Percentiles rank a stretch among this genome's conserved stretches.
These are phyloP conservation scores for Kwoniella europaea DNA, from an alignment of 768 basidiomycete species.

Conservation along the genomic window DNA sequence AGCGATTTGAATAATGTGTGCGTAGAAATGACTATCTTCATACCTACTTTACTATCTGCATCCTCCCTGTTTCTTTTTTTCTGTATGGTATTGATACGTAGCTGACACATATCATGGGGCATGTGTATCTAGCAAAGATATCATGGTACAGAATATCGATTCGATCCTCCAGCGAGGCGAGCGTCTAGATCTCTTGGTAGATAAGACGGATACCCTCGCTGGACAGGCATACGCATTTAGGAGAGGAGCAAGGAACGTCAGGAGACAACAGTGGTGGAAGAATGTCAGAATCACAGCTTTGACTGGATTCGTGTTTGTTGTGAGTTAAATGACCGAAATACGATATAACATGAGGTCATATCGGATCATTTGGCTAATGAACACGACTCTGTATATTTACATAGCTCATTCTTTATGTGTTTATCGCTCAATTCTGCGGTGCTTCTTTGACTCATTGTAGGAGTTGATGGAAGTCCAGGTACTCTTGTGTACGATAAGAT, in stretches of 20 bases:
- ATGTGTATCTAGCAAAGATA: slow-evolving; percentile 67
- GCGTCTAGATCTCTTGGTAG: slow-evolving; percentile 90
- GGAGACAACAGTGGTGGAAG: slow-evolving; percentile 61
- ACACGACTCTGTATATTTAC: no score
- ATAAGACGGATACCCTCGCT: slow-evolving; percentile 95
- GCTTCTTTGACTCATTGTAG: slow-evolving; percentile 72
- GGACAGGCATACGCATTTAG: slow-evolving; percentile 92
- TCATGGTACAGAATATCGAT: slow-evolving; percentile 99
- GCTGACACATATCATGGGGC: background rate
- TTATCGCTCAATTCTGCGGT: slow-evolving; percentile 89
- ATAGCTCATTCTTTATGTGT: slow-evolving; percentile 70
- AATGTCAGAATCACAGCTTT: slow-evolving; percentile 62
- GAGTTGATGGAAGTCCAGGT: background rate
- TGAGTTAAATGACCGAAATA: slow-evolving; percentile 28
- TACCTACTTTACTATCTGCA: no score
- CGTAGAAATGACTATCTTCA: slow-evolving; percentile 4
- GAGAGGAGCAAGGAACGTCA: slow-evolving; percentile 74
- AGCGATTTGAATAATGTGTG: slow-evolving; percentile 67
- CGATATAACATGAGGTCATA: no score
- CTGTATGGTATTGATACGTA: no score
- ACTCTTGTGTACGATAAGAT: no score
- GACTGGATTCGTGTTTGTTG: slow-evolving; percentile 65
- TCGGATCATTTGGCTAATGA: no score
- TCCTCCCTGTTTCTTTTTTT: no score
- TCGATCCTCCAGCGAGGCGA: slow-evolving; percentile 93